Evolutionary conservation across 1,284 basidiomycete genomes (phyloP), one percentile per base, ranked within the genome.

Genomic region (Rhodotorula sp.): DNA sequence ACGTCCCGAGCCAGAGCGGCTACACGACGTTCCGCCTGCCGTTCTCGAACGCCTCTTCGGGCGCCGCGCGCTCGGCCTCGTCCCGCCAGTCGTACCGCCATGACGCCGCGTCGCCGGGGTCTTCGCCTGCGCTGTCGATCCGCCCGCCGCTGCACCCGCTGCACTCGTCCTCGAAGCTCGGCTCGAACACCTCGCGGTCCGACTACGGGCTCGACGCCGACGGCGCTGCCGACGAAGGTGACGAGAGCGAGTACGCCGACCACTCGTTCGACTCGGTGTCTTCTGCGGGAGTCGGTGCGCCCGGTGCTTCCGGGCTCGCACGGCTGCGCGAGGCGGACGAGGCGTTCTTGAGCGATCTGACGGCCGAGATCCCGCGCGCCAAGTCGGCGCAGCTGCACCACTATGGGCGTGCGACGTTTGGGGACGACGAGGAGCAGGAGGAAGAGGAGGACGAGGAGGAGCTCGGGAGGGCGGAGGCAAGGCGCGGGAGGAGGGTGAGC

Each of bases 321-420:
- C 21, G 53, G 25, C 27, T 59, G 49, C 58, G 50, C 49, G 45
- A 55, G 45, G 44, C 50, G 7, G 69, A 71, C 25, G 55, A 48
- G 34, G 61, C 60, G n/a, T 66, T 71, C 55, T 27, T 71, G 48
- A 21, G 55, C 4, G 61, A 71, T 21, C 41, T 71, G 60, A 63
- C 65, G 55, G 44, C 48, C 16, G 56, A 64, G 62, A 49, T 61
- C 50, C 49, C 49, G 44, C 27, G 34, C 17, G 48, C 9, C 16
- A 49, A 17, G 48, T 5, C 23, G 48, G 19, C 19, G 19, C 19
- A 21, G 19, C 48, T 21, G 53, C 27, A 25, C 34, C 34, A 34
- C 34, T 34, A 34, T 34, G 34, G 34, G 34, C 34, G 34, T 34
- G 34, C 34, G 34, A 34, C 34, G 34, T 34, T 3, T 34, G 34